phyloP scores from a whole-genome alignment of 1,139 yeast genomes.

The Magnusiomyces magnusii region DNA sequence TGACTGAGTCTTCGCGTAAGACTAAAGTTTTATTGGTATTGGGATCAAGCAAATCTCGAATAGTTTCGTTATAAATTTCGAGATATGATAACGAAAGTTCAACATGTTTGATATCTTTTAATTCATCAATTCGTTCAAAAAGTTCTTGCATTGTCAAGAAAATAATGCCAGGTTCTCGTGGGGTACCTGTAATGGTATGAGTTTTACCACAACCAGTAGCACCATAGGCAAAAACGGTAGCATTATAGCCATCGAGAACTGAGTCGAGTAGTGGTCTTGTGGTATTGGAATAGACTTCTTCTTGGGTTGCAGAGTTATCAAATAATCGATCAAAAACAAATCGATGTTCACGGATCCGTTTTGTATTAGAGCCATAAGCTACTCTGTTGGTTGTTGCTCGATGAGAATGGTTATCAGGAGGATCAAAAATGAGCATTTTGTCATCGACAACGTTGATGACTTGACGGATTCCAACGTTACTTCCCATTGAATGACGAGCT shows the following conservation, averaged over 20 bases:
- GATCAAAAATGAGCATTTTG: conserved; percentile 83
- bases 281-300: conserved; percentile 58
- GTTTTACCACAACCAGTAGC: conserved; percentile 99
- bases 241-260: conserved; percentile 76
- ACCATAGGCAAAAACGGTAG: conserved; percentile 95
- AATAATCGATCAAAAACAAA: conserved; percentile 79
- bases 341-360: conserved; percentile 65
- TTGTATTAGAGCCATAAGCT: conserved; percentile 41
- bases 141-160: conserved; percentile 73
- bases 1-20: conserved; percentile 66
- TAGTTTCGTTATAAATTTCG: conserved; percentile 87
- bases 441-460: conserved; percentile 82
- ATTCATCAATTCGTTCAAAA: conserved; percentile 49
- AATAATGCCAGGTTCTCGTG: conserved; percentile 70
- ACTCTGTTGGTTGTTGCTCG: conserved; percentile 54
- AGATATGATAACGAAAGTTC: conserved; percentile 66
- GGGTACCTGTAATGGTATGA: conserved; percentile 76
- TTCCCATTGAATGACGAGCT: conserved; percentile 29
- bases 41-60: conserved; percentile 67
- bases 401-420: conserved; percentile 56
- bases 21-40: conserved; percentile 41
- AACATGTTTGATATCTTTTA: conserved; percentile 48
- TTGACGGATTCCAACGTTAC: conserved; percentile 44
- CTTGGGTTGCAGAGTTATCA: conserved; percentile 56
- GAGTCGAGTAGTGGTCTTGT: conserved; percentile 67